Evolutionary conservation across 805 yeast genomes (phyloP).

Genomic region (Metschnikowia lunata): DNA sequence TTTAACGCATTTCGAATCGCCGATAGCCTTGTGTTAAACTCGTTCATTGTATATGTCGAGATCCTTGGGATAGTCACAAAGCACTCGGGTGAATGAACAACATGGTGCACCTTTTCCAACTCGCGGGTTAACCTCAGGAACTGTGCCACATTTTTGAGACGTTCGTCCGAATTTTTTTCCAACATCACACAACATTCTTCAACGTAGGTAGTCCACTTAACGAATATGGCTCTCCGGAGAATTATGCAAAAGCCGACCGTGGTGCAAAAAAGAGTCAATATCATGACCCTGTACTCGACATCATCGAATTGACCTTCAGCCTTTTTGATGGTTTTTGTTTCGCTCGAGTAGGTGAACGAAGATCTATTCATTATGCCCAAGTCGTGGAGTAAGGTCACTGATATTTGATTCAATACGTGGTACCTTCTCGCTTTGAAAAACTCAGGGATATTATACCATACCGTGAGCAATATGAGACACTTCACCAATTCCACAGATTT

Average conservation of each 20-base stretch:
- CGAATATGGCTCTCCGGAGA: constrained; percentile 57
- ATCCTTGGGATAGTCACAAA: constrained; percentile 21
- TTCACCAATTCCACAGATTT: constrained; percentile 67
- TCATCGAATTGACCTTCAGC: constrained; percentile 19
- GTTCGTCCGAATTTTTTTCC: constrained; percentile 30
- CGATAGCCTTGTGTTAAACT: constrained; percentile 47
- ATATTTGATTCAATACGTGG: constrained; percentile 61
- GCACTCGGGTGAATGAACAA: constrained; percentile 38
- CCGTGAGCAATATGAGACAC: constrained; percentile 52
- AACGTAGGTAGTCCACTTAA: constrained; percentile 61
- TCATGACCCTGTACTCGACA: constrained; percentile 46
- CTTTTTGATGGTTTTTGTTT: constrained; percentile 8
- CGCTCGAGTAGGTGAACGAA: constrained; percentile 15
- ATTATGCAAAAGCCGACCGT: constrained; percentile 63
- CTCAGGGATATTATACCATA: constrained; percentile 86
- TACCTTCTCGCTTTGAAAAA: constrained; percentile 73
- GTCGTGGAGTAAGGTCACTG: constrained; percentile 69
- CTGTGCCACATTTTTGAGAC: constrained; percentile 45
- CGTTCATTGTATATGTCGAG: constrained; percentile 40
- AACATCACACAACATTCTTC: constrained; percentile 55
- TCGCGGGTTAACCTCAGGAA: constrained; percentile 56
- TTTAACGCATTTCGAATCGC: constrained; percentile 36
- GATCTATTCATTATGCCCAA: constrained; percentile 63
- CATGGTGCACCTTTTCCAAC: constrained; percentile 57
- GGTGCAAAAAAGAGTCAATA: constrained; percentile 56